These are phyloP conservation scores for Penicillium verrucosum DNA, from an alignment of 2,329 filamentous ascomycete genomes.

Conservation along the genomic window DNA sequence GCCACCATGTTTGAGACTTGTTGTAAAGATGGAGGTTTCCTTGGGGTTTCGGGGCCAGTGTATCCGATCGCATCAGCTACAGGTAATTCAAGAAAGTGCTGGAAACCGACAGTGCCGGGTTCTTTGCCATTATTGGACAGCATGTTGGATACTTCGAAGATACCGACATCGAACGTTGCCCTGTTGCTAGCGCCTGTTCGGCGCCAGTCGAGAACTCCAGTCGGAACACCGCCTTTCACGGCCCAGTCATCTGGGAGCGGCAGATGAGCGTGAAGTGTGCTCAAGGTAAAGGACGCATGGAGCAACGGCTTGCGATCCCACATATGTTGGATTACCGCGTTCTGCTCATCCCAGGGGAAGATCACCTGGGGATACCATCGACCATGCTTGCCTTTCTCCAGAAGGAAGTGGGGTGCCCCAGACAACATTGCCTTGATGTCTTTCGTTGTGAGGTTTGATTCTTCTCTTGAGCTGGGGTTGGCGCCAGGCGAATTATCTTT, in stretches of 20 bases:
- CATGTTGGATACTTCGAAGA: constrained; percentile 51
- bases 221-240: constrained; percentile 28
- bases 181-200: constrained; percentile 29
- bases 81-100: constrained; percentile 48
- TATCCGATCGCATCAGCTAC: constrained; percentile 38
- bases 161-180: constrained; percentile 43
- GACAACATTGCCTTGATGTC: constrained; percentile 44
- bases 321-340: constrained; percentile 39
- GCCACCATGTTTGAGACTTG: constrained; percentile 27
- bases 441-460: constrained; percentile 27
- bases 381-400: constrained; percentile 42
- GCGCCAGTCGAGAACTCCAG: constrained; percentile 24
- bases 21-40: constrained; percentile 17
- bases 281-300: constrained; percentile 42
- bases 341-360: constrained; percentile 44
- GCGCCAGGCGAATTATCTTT: not conserved
- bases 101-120: constrained; percentile 46
- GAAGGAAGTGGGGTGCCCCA: constrained; percentile 44
- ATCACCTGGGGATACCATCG: constrained; percentile 44
- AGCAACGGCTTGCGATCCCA: constrained; percentile 40
- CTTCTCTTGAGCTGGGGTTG: not conserved
- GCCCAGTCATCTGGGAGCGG: constrained; percentile 40
- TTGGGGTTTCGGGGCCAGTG: constrained; percentile 21
- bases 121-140: constrained; percentile 45
- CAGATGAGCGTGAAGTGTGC: constrained; percentile 45